Conservation (phyloP, 768 basidiomycete species). For the Pleurotus tuoliensis region DNA sequence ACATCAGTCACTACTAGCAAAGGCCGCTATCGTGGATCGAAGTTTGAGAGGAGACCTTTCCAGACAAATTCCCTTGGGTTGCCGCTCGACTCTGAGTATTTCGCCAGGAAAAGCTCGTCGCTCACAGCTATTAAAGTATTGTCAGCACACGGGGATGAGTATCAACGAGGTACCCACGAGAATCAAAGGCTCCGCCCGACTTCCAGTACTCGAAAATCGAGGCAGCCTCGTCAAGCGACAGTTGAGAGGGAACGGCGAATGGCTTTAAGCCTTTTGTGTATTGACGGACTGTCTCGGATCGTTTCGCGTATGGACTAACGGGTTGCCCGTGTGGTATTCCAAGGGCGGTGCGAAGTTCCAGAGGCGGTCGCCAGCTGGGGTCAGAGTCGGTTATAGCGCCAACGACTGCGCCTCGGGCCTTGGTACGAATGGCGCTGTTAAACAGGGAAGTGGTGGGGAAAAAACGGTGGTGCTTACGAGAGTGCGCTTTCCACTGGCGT, state of each 20-base stretch:
- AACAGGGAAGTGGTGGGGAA: neutral
- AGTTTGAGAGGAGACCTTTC: conserved; percentile 48
- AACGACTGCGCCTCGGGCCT: conserved; percentile 71
- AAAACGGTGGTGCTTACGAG: conserved; percentile 47
- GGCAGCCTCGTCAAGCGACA: conserved; percentile 66
- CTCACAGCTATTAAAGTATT: conserved; percentile 23
- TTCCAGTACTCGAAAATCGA: conserved; percentile 77
- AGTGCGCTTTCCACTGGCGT: conserved; percentile 59
- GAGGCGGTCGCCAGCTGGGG: conserved; percentile 50
- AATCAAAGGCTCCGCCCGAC: conserved; percentile 51
- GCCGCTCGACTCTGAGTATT: conserved; percentile 74
- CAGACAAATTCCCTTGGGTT: conserved; percentile 79
- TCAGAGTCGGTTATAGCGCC: conserved; percentile 65
- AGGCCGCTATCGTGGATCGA: conserved; percentile 2
- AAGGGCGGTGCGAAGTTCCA: conserved; percentile 66
- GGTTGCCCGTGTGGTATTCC: conserved; percentile 36
- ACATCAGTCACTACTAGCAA: neutral
- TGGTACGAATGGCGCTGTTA: neutral
- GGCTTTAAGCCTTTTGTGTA: conserved; percentile 49
- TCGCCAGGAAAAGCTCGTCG: conserved; percentile 76
- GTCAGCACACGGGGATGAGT: neutral
- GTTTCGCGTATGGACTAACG: conserved; percentile 52
- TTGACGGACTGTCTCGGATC: conserved; percentile 40
- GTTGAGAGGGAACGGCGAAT: conserved; percentile 44
- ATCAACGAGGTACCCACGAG: conserved; percentile 32